Conservation (phyloP, 164 flowering plant genomes). For the Sedum album region DNA sequence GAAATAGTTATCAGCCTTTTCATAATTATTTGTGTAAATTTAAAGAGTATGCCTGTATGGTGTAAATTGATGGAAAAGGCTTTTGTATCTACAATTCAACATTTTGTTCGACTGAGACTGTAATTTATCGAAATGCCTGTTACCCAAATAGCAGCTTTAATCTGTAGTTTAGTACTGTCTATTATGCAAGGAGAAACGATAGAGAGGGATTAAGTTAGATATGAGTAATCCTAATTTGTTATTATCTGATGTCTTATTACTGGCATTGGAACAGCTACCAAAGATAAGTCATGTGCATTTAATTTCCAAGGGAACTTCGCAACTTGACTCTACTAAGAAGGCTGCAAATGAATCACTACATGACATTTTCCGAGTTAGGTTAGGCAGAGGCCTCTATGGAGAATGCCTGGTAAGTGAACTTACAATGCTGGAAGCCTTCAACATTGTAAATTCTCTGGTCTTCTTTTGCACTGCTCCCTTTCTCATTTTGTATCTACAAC, state of each 20-base stretch:
- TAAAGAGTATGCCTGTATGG: too few relatives aligned
- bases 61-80: not conserved
- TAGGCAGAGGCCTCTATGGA: conserved; percentile 88
- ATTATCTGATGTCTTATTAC: not conserved
- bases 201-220: not conserved
- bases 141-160: not conserved
- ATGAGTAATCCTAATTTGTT: not conserved
- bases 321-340: conserved; percentile 28
- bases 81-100: not conserved
- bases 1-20: too few relatives aligned
- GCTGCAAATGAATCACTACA: conserved; percentile 55
- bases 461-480: not conserved
- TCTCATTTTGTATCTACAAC: not conserved
- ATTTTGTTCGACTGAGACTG: not conserved
- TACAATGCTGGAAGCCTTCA: not conserved
- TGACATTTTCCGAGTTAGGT: conserved; percentile 50
- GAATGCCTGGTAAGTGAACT: conserved; percentile 68
- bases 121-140: not conserved
- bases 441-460: not conserved
- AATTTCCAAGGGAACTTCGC: conserved; percentile 46
- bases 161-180: not conserved
- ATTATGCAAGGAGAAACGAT: not conserved
- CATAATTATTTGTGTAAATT: too few relatives aligned
- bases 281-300: conserved; percentile 37
- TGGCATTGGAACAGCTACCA: conserved; percentile 38